Conservation (phyloP, 2,329 filamentous ascomycete species). For the Diaporthe vexans region DNA sequence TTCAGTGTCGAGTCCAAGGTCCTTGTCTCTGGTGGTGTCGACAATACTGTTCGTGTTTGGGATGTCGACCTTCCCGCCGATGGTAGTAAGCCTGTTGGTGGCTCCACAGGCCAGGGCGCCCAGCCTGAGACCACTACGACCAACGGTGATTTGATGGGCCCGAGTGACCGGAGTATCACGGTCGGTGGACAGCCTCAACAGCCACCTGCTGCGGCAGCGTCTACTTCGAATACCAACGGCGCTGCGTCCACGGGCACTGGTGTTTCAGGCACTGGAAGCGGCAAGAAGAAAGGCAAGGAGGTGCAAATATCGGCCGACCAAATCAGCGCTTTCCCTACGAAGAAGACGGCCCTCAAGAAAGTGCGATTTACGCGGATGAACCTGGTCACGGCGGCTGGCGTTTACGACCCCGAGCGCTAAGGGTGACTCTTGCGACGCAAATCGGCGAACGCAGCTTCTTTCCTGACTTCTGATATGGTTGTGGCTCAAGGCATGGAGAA, state of each 20-base stretch:
- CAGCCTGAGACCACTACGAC: slow-evolving; percentile 50
- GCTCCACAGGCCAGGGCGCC: slow-evolving; percentile 42
- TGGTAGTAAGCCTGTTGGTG: slow-evolving; percentile 62
- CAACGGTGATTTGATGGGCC: slow-evolving; percentile 52
- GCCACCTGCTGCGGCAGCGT: slow-evolving; percentile 55
- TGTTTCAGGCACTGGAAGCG: slow-evolving; percentile 43
- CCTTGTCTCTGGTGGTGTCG: slow-evolving; percentile 89
- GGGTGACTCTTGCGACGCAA: background rate
- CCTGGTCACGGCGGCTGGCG: slow-evolving; percentile 86
- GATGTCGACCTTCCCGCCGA: slow-evolving; percentile 84
- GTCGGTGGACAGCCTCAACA: slow-evolving; percentile 55
- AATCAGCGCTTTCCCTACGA: slow-evolving; percentile 94
- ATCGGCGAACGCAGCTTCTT: background rate
- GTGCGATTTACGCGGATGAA: slow-evolving; percentile 97
- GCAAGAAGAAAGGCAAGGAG: slow-evolving; percentile 89
- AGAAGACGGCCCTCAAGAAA: slow-evolving; percentile 95
- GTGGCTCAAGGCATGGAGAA: background rate
- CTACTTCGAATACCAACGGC: slow-evolving; percentile 48
- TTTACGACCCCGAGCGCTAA: slow-evolving; percentile 69
- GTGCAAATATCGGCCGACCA: slow-evolving; percentile 92
- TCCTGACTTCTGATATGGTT: background rate
- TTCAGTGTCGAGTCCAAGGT: slow-evolving; percentile 95
- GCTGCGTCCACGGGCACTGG: slow-evolving; percentile 52
- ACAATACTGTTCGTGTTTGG: slow-evolving; percentile 95
- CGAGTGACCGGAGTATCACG: slow-evolving; percentile 54